These are phyloP conservation scores for Beauveria sp. DNA, from an alignment of 2,329 filamentous ascomycete genomes.

Conservation along the genomic window DNA sequence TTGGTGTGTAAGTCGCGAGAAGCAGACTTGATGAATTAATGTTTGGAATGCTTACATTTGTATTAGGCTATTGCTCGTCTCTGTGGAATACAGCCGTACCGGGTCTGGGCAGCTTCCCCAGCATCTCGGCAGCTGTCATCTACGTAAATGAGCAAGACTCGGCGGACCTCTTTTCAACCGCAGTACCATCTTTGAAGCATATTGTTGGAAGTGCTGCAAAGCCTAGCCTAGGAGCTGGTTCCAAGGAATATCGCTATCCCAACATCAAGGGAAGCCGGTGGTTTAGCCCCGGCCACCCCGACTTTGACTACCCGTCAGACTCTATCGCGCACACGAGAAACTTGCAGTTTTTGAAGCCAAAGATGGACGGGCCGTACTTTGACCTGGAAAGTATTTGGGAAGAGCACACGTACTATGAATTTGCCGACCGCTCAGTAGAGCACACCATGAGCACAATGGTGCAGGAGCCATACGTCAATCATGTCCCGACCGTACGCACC, in stretches of 20 bases:
- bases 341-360: conserved; percentile 56
- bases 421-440: conserved; percentile 57
- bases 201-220: neutral
- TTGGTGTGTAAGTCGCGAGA: neutral
- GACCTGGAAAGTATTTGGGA: conserved; percentile 73
- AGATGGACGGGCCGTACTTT: conserved; percentile 57
- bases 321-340: conserved; percentile 55
- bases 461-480: conserved; percentile 65
- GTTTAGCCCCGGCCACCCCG: neutral
- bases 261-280: neutral
- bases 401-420: conserved; percentile 65
- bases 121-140: neutral
- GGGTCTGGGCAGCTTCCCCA: neutral
- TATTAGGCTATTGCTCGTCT: neutral
- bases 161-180: neutral
- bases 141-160: neutral
- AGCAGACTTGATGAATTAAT: neutral
- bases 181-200: neutral
- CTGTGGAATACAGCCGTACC: neutral
- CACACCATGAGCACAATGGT: conserved; percentile 75
- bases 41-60: neutral
- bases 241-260: neutral
- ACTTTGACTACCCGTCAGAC: neutral
- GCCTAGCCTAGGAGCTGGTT: too few species aligned
- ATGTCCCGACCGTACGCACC: conserved; percentile 56